Conservation (phyloP, 768 basidiomycete genomes). For the Lactarius trivialis region DNA sequence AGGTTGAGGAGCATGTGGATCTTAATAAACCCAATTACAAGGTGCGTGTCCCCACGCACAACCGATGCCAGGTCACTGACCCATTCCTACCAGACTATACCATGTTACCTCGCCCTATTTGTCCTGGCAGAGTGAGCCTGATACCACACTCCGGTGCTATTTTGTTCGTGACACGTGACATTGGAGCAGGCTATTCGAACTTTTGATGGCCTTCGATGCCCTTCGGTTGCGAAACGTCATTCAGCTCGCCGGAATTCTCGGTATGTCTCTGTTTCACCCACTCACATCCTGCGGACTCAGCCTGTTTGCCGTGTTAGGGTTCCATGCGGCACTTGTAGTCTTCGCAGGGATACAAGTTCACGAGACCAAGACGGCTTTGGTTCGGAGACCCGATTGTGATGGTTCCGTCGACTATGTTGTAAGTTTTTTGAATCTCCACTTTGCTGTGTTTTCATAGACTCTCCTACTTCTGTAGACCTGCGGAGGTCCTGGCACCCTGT, state of each 20-base stretch:
- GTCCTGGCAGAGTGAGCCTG: conserved; percentile 66
- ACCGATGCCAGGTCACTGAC: background rate
- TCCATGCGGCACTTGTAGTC: conserved; percentile 68
- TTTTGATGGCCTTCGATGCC: conserved; percentile 80
- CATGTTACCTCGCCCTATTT: conserved; percentile 82
- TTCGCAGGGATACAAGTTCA: conserved; percentile 72
- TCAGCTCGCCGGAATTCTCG: conserved; percentile 65
- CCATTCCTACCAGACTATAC: conserved; percentile 49
- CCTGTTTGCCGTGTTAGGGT: conserved; percentile 38
- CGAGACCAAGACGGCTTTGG: conserved; percentile 62
- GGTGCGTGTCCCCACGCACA: conserved; percentile 29
- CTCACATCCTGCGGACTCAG: background rate
- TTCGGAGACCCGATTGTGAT: conserved; percentile 34
- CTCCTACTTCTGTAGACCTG: conserved; percentile 34
- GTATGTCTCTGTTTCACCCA: conserved; percentile 34
- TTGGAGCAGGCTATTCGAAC: conserved; percentile 59
- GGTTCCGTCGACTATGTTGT: conserved; percentile 35
- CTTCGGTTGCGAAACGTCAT: conserved; percentile 71
- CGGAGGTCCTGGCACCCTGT: conserved; percentile 49
- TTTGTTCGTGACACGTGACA: conserved; percentile 9
- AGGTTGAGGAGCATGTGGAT: conserved; percentile 50
- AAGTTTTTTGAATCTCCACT: conserved; percentile 26
- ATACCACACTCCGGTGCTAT: background rate
- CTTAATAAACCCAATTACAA: conserved; percentile 45
- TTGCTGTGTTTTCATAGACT: background rate